Percentiles rank a stretch among this genome's conserved stretches.
Evolutionary conservation across 2,329 filamentous ascomycete species (phyloP).

Genomic region (Colletotrichum salicis): DNA sequence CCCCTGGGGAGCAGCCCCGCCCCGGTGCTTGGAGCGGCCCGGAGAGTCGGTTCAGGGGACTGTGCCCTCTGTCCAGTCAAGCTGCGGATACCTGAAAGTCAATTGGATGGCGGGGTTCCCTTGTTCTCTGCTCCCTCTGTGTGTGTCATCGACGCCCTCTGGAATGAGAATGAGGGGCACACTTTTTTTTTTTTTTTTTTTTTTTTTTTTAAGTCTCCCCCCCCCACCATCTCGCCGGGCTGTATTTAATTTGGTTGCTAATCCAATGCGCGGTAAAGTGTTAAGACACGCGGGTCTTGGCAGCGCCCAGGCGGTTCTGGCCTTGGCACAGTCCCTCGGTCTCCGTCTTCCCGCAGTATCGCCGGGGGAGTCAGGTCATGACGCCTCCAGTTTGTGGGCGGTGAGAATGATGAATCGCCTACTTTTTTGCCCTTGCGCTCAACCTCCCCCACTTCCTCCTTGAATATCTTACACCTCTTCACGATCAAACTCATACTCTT

Average conservation of each 20-base stretch:
- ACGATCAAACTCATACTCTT: neutral
- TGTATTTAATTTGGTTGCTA: neutral
- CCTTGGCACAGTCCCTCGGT: neutral
- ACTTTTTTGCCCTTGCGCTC: neutral
- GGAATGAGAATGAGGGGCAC: constrained; percentile 15
- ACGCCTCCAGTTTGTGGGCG: constrained; percentile 29
- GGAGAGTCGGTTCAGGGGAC: constrained; percentile 15
- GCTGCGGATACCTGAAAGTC: neutral
- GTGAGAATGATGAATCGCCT: constrained; percentile 19
- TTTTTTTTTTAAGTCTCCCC: too few species aligned
- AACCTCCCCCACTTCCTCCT: neutral
- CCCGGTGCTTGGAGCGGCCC: constrained; percentile 11
- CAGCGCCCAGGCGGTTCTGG: neutral
- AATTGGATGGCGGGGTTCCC: constrained; percentile 15
- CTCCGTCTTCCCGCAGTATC: constrained; percentile 9
- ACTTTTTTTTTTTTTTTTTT: neutral
- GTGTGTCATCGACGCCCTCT: neutral
- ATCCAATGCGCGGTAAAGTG: neutral
- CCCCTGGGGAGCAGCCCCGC: neutral
- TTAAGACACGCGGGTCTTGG: neutral
- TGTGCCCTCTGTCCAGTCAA: constrained; percentile 2
- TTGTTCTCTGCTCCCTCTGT: neutral
- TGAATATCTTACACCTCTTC: neutral
- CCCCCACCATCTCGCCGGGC: neutral
- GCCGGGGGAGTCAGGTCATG: constrained; percentile 22